Conservation (phyloP, 345 rosid genomes). For the Syzygium aqueum region DNA sequence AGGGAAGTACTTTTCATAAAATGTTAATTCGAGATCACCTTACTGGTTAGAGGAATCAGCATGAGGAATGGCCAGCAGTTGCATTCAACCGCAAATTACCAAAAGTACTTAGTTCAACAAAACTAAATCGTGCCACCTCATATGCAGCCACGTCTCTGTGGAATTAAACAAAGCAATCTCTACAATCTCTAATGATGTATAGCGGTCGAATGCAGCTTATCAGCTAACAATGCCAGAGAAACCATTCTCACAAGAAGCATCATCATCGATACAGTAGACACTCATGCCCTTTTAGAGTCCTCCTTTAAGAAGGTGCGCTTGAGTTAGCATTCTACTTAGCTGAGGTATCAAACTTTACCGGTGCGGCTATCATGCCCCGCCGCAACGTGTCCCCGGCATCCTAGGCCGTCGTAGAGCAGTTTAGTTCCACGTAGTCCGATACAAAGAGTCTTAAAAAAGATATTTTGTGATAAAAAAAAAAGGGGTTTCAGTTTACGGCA, state of each 20-base stretch:
- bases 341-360: neutral
- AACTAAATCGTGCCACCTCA: neutral
- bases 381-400: neutral
- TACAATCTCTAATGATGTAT: neutral
- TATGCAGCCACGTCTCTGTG: neutral
- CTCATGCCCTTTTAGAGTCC: neutral
- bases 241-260: neutral
- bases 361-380: neutral
- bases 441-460: neutral
- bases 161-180: neutral
- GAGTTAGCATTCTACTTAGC: neutral
- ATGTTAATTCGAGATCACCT: neutral
- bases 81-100: neutral
- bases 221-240: neutral
- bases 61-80: neutral
- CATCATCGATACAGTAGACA: neutral
- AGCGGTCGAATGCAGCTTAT: neutral
- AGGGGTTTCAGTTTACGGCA: neutral
- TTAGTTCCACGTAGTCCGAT: neutral
- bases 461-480: neutral
- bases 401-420: neutral
- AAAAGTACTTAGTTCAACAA: neutral
- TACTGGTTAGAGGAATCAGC: neutral
- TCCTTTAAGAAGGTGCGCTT: neutral
- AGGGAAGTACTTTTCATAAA: neutral